A percentile compares a stretch with the other conserved stretches of the same genome.
These are phyloP conservation scores for Colletotrichum chlorophyti DNA, from an alignment of 2,329 filamentous ascomycete genomes.

Conservation along the genomic window DNA sequence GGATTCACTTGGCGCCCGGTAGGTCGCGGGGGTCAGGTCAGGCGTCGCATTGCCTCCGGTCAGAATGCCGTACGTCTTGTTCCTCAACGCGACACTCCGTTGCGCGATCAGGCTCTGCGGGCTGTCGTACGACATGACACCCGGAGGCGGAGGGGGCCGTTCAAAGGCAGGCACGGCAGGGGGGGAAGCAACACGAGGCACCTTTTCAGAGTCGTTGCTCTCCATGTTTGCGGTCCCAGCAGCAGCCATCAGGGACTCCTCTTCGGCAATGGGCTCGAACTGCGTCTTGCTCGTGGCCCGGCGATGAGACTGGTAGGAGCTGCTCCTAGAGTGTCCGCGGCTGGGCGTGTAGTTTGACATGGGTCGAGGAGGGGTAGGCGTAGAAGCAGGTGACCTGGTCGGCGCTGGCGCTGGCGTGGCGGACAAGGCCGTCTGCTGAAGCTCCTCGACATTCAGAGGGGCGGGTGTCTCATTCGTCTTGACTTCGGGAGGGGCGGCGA, in stretches of 20 bases:
- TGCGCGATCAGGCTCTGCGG: slow-evolving; percentile 63
- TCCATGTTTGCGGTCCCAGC: not conserved
- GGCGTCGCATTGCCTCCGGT: slow-evolving; percentile 34
- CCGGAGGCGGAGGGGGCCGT: slow-evolving; percentile 37
- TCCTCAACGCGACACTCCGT: slow-evolving; percentile 61
- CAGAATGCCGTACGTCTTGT: slow-evolving; percentile 54
- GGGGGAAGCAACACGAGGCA: slow-evolving; percentile 31
- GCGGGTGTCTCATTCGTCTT: slow-evolving; percentile 56
- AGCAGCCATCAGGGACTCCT: not conserved
- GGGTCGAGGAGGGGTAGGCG: slow-evolving; percentile 29
- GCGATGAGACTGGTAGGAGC: slow-evolving; percentile 29
- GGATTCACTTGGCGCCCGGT: slow-evolving; percentile 46
- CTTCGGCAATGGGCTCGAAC: slow-evolving; percentile 21
- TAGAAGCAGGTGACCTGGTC: slow-evolving; percentile 34
- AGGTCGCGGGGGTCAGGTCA: slow-evolving; percentile 32
- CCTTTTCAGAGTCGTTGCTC: slow-evolving; percentile 18
- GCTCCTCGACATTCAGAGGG: slow-evolving; percentile 68
- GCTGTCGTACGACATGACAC: slow-evolving; percentile 57
- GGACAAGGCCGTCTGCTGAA: slow-evolving; percentile 68
- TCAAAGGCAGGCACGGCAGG: slow-evolving; percentile 15
- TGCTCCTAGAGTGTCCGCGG: slow-evolving; percentile 15
- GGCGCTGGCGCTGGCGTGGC: slow-evolving; percentile 48
- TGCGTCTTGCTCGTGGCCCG: slow-evolving; percentile 14
- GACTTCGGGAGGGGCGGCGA: slow-evolving; percentile 48
- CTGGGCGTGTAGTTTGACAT: slow-evolving; percentile 33